Conservation (phyloP, 176 grass and related monocot genomes). For the Coix lacrymajobi region DNA sequence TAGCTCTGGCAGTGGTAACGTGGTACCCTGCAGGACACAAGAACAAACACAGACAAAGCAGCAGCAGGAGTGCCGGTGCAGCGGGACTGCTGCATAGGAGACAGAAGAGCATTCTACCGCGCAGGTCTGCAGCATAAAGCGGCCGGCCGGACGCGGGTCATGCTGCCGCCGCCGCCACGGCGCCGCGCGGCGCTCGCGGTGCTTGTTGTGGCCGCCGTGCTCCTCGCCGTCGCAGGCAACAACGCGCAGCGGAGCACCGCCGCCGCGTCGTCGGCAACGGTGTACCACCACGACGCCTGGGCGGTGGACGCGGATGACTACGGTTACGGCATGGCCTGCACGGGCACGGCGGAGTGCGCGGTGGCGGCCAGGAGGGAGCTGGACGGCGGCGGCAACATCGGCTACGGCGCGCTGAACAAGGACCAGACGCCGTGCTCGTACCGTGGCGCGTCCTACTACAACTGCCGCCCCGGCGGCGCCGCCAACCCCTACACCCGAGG, state of each 20-base stretch:
- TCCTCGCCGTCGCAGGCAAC: neutral
- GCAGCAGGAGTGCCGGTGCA: neutral
- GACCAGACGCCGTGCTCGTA: constrained; percentile 36
- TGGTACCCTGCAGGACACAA: neutral
- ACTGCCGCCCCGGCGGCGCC: constrained; percentile 42
- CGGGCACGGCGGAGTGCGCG: neutral
- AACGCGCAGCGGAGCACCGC: neutral
- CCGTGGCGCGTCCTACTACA: constrained; percentile 53
- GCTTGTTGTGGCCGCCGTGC: neutral
- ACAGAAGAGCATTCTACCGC: neutral
- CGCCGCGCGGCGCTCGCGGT: neutral
- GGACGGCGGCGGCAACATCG: neutral
- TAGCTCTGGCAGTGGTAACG: neutral
- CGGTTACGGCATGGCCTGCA: neutral
- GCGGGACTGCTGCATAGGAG: too few species aligned
- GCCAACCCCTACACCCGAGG: constrained; percentile 65
- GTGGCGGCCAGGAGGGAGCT: constrained; percentile 12
- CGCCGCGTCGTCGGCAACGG: neutral
- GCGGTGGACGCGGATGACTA: neutral
- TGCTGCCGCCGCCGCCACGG: neutral
- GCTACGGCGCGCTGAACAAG: constrained; percentile 40
- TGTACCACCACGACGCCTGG: neutral
- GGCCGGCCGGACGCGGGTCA: neutral
- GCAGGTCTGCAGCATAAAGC: neutral
- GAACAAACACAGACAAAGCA: neutral